Evolutionary conservation across 805 yeast genomes (phyloP), one percentile per base, ranked within the genome.

Genomic region (Wickerhamiella qilinensis): DNA sequence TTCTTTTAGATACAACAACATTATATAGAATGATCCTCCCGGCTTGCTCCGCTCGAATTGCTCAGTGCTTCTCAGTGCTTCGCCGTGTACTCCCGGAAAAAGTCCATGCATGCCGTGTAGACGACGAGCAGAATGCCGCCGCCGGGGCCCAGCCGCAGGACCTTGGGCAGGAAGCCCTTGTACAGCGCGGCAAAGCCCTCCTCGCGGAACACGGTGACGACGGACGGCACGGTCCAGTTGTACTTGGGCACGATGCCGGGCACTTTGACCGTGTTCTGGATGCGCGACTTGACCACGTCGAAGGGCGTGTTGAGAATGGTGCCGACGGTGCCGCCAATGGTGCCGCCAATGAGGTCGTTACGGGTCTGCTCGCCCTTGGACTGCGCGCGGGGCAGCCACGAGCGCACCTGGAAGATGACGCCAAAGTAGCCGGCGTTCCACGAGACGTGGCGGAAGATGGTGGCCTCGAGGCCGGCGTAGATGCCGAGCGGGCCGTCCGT

Each of bases 351-450:
- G 59, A 91, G 68, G 58, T 91, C 96, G 55, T 85, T 82, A 43
- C 76, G 59, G 35, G 93, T 83, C 65, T 84, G 76, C 55, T 80
- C 80, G 33, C 79, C 62, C 27, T 77, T 64, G 41, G 67, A 69
- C 44, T 73, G 69, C 33, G 94, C 82, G 58, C 69, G 65, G 50
- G 97, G 97, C 63, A 91, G 67, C 45, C 83, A 49, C 6, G 65
- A 52, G 59, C 94, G 74, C 40, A 84, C 77, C 64, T 84, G 94
- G 73, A 75, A 81, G 51, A 91, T 91, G 50, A 80, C 73, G 46
- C 98, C 98, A 58, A 91, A 91, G 65, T 91, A 91, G 43, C 97
- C 97, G 34, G 95, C 94, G 63, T 91, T 91, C 99, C 99, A 91
- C 43, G 74, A 65, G 43, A 83, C 73, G 59, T 91, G 97, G 71